A percentile compares a stretch with the other conserved stretches of the same genome.
These are phyloP conservation scores for Hypoxylon lienhwacheense DNA, from an alignment of 495 filamentous ascomycete genomes.

Conservation along the genomic window DNA sequence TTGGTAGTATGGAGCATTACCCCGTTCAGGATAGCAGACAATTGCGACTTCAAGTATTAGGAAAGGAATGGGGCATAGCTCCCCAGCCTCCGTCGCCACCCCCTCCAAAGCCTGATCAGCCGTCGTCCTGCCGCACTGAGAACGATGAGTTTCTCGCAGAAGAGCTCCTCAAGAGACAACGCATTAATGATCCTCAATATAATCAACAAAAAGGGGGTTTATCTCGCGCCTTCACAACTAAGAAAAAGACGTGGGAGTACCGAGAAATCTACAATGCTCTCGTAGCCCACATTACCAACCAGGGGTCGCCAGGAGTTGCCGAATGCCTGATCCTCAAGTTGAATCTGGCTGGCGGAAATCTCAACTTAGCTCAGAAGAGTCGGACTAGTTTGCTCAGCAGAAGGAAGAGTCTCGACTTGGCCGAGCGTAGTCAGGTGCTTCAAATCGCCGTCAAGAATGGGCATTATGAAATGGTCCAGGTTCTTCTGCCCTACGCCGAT, in stretches of 20 bases:
- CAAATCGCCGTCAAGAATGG: constrained; percentile 49
- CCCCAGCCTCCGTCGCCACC: constrained; percentile 25
- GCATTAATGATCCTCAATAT: constrained; percentile 35
- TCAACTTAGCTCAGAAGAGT: constrained; percentile 46
- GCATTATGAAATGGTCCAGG: constrained; percentile 52
- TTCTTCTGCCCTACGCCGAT: constrained; percentile 49
- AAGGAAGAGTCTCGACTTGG: constrained; percentile 49
- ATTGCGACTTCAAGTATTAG: constrained; percentile 43
- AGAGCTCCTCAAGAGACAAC: constrained; percentile 48
- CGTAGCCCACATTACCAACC: constrained; percentile 44
- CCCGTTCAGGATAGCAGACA: constrained; percentile 37
- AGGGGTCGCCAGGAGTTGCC: constrained; percentile 49
- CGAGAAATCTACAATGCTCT: constrained; percentile 52
- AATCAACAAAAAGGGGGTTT: constrained; percentile 42
- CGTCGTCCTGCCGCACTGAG: constrained; percentile 38
- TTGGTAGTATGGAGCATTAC: constrained; percentile 25
- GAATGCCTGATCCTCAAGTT: constrained; percentile 52
- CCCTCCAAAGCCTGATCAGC: constrained; percentile 31
- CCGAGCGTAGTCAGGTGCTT: constrained; percentile 47
- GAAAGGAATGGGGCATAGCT: constrained; percentile 42
- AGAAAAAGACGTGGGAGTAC: constrained; percentile 51
- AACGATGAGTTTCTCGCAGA: constrained; percentile 49
- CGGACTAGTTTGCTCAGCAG: constrained; percentile 46
- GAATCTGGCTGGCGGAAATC: constrained; percentile 44
- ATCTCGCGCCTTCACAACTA: constrained; percentile 49